Conservation (phyloP, 176 grass and related monocot species). For the Zizania latifolia region DNA sequence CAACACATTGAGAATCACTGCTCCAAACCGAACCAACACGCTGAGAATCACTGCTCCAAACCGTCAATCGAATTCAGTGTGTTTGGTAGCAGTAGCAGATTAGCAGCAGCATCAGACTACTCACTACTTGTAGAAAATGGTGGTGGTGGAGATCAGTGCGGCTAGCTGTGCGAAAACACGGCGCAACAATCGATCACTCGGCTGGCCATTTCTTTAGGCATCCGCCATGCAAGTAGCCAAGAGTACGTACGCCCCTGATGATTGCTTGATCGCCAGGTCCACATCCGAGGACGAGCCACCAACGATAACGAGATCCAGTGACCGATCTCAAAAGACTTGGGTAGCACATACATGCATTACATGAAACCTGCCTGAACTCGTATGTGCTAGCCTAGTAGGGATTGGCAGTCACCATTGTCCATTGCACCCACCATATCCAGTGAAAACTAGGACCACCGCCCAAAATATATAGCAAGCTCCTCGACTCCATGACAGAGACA, state of each 20-base stretch:
- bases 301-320: not conserved
- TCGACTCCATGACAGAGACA: not conserved
- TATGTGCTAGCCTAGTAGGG: not conserved
- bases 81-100: not conserved
- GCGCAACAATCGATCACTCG: not conserved
- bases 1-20: no score
- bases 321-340: not conserved
- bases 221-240: not conserved
- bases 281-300: not conserved
- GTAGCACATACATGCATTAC: not conserved
- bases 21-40: no score
- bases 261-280: not conserved
- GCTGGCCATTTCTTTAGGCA: not conserved
- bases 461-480: not conserved
- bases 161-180: not conserved
- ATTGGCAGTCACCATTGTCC: not conserved
- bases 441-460: not conserved
- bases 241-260: not conserved
- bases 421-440: not conserved
- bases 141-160: not conserved
- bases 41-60: not conserved
- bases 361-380: not conserved
- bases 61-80: not conserved
- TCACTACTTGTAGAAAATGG: not conserved
- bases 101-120: not conserved